These are phyloP conservation scores for Ophiostoma ips DNA, from an alignment of 2,329 filamentous ascomycete genomes.

Conservation along the genomic window DNA sequence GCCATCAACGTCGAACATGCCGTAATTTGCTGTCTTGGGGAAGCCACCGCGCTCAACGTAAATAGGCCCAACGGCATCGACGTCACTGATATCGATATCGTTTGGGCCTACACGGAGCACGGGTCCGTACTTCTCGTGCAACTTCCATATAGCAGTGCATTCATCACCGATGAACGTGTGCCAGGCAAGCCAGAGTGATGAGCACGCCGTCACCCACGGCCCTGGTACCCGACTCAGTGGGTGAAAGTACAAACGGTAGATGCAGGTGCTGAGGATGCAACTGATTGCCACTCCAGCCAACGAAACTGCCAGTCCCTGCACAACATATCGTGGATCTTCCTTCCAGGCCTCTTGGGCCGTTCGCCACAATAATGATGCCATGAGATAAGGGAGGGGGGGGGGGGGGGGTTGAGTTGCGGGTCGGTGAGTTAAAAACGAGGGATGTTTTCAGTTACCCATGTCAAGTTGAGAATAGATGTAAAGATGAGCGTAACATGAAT, in stretches of 20 bases:
- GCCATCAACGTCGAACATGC: constrained; percentile 9
- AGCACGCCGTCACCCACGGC: constrained; percentile 18
- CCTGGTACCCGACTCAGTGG: constrained; percentile 21
- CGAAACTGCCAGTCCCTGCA: too few species aligned
- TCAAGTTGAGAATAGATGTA: too few species aligned
- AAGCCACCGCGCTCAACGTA: constrained; percentile 10
- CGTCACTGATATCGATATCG: constrained; percentile 9
- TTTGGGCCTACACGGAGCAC: constrained; percentile 10
- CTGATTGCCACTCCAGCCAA: neutral
- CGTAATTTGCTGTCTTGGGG: constrained; percentile 6
- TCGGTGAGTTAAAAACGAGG: too few species aligned
- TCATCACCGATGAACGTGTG: constrained; percentile 7
- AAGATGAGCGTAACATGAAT: too few species aligned
- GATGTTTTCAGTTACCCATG: too few species aligned
- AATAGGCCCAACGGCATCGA: constrained; percentile 6
- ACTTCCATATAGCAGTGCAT: constrained; percentile 3
- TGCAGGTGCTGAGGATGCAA: neutral
- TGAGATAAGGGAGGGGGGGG: neutral
- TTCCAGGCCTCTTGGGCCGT: neutral
- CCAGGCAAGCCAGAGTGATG: constrained; percentile 12
- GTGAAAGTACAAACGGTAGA: constrained; percentile 21
- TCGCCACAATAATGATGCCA: neutral
- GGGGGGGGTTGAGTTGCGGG: neutral
- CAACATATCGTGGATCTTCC: neutral
- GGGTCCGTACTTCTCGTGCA: constrained; percentile 11